Conservation (phyloP, 2,329 filamentous ascomycete genomes). For the Aspergillus japonicus region DNA sequence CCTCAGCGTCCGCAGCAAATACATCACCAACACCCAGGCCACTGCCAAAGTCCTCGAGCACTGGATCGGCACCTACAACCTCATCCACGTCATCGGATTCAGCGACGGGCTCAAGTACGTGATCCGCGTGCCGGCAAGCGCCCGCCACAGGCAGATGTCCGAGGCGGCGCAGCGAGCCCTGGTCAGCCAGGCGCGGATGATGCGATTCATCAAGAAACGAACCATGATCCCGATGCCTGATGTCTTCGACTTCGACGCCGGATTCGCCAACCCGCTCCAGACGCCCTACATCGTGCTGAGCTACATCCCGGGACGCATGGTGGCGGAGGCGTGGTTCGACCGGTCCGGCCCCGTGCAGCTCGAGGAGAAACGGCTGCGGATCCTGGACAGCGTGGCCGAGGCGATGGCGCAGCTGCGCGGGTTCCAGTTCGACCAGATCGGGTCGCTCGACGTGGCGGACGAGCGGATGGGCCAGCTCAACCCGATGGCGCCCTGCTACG, state of each 20-base stretch:
- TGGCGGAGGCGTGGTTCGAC: slow-evolving; percentile 2
- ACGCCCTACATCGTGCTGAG: background rate
- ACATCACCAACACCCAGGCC: background rate
- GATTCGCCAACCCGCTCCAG: background rate
- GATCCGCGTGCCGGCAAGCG: background rate
- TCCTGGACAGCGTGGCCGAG: slow-evolving; percentile 1
- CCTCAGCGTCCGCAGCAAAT: background rate
- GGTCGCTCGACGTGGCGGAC: background rate
- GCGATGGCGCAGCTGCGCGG: slow-evolving; percentile 3
- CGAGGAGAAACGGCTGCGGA: background rate
- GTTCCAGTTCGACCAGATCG: background rate
- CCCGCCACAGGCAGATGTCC: background rate
- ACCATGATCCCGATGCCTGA: slow-evolving; percentile 2
- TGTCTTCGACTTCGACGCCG: background rate
- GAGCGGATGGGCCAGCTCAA: background rate
- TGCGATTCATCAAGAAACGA: slow-evolving; percentile 1
- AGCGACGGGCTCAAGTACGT: slow-evolving; percentile 1
- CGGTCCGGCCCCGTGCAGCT: background rate
- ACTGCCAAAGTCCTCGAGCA: background rate
- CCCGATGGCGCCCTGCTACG: background rate
- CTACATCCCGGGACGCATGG: background rate
- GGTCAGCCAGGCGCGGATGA: background rate
- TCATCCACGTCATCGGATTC: slow-evolving; percentile 1
- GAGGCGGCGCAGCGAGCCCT: background rate
- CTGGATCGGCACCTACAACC: background rate